Conservation (phyloP, 345 rosid genomes). For the Populus davidiana region DNA sequence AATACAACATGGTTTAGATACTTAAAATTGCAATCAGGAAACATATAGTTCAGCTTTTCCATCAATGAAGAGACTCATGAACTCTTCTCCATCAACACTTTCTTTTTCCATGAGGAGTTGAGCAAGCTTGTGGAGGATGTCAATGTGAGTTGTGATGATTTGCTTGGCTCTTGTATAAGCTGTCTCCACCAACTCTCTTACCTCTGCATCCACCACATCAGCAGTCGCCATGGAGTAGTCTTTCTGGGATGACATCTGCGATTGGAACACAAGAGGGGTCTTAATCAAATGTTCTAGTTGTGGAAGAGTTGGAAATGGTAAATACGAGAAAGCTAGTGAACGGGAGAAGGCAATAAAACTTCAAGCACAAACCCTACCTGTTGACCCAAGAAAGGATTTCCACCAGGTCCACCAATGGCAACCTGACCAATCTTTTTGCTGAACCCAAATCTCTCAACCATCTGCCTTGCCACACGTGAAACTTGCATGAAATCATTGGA, state of each 20-base stretch:
- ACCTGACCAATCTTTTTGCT: constrained; percentile 97
- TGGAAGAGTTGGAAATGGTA: neutral
- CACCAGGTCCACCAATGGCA: constrained; percentile 92
- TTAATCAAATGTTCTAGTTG: neutral
- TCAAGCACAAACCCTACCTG: constrained; percentile 27
- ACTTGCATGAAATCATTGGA: constrained; percentile 99
- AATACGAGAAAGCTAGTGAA: neutral
- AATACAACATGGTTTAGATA: constrained; percentile 21
- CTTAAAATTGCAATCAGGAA: constrained; percentile 32
- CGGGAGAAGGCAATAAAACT: neutral
- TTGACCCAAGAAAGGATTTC: constrained; percentile 96
- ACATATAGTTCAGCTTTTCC: constrained; percentile 90
- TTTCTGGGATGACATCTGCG: constrained; percentile 90
- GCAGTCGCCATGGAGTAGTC: constrained; percentile 99
- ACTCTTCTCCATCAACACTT: constrained; percentile 97
- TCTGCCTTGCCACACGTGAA: constrained; percentile 97
- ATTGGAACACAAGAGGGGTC: neutral
- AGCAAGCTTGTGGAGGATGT: constrained; percentile 85
- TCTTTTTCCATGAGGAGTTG: constrained; percentile 89
- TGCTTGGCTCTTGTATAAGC: constrained; percentile 70
- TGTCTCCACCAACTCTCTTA: constrained; percentile 77
- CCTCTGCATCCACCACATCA: constrained; percentile 86
- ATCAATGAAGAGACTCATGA: constrained; percentile 96
- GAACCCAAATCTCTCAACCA: constrained; percentile 97
- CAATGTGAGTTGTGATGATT: constrained; percentile 62